Evolutionary conservation across 768 basidiomycete genomes (phyloP).

Genomic region (Gloeophyllum trabeum): DNA sequence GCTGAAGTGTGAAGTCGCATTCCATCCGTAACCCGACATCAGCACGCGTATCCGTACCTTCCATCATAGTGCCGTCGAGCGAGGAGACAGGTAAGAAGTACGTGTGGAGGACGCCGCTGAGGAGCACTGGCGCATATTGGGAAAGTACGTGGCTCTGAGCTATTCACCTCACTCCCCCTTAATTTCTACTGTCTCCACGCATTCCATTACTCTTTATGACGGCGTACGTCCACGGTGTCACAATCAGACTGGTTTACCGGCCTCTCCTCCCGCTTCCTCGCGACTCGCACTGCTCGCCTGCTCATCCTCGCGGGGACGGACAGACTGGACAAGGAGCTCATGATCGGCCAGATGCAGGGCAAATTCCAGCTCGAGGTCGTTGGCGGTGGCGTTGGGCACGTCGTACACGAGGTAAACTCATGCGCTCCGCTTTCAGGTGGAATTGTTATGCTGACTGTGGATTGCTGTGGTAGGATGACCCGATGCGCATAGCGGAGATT

Average conservation of each 20-base stretch:
- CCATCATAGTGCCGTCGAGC: slow-evolving; percentile 48
- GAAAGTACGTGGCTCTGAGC: slow-evolving; percentile 46
- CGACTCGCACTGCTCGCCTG: slow-evolving; percentile 69
- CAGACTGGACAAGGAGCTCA: slow-evolving; percentile 82
- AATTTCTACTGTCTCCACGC: neutral
- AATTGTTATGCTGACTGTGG: neutral
- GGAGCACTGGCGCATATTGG: slow-evolving; percentile 87
- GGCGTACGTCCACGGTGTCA: no score
- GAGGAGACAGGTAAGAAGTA: slow-evolving; percentile 19
- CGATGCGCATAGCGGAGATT: slow-evolving; percentile 65
- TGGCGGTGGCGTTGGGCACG: slow-evolving; percentile 72
- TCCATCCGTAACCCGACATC: slow-evolving; percentile 76
- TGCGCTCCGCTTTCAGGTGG: neutral
- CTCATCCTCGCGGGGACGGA: slow-evolving; percentile 91
- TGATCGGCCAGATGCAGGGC: slow-evolving; percentile 78
- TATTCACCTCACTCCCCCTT: no score
- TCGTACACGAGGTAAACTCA: slow-evolving; percentile 73
- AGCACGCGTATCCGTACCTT: slow-evolving; percentile 83
- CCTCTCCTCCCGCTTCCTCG: slow-evolving; percentile 71
- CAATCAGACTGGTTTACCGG: slow-evolving; percentile 80
- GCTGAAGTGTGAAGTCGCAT: slow-evolving; percentile 73
- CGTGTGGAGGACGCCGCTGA: slow-evolving; percentile 78
- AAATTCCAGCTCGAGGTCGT: slow-evolving; percentile 93
- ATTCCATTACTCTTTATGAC: no score
- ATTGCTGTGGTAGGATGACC: slow-evolving; percentile 64